Evolutionary conservation across 2,329 filamentous ascomycete genomes (phyloP).

Genomic region (Monilinia aucupariae): DNA sequence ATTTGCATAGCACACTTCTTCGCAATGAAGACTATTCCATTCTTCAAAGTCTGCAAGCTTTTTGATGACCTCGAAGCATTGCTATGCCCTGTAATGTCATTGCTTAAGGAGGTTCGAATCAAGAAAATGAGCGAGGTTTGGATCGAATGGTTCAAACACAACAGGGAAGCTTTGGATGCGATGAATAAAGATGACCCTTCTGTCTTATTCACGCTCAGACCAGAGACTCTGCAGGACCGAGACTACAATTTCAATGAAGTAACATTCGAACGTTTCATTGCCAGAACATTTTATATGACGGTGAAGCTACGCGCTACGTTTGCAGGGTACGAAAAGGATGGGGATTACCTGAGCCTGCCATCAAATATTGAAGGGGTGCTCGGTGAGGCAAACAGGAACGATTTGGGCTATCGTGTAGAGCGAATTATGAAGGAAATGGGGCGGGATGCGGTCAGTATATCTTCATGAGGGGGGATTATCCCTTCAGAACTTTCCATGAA

Average conservation of each 20-base stretch:
- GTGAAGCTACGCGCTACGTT: background rate
- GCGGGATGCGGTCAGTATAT: slow-evolving; percentile 5
- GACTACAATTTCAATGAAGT: slow-evolving; percentile 65
- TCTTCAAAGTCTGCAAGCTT: slow-evolving; percentile 67
- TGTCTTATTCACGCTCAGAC: background rate
- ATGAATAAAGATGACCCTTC: slow-evolving; percentile 10
- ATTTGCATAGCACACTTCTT: slow-evolving; percentile 9
- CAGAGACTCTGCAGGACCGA: slow-evolving; percentile 63
- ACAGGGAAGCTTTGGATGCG: slow-evolving; percentile 54
- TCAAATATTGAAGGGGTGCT: background rate
- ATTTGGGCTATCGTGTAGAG: slow-evolving; percentile 8
- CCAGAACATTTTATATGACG: slow-evolving; percentile 36
- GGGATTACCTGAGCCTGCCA: background rate
- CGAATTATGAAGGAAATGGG: slow-evolving; percentile 23
- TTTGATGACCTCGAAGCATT: slow-evolving; percentile 59
- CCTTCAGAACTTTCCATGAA: background rate
- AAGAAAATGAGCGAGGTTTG: slow-evolving; percentile 54
- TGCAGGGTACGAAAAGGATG: background rate
- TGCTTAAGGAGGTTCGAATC: slow-evolving; percentile 37
- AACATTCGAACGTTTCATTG: slow-evolving; percentile 61
- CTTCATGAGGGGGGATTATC: background rate
- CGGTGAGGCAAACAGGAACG: background rate
- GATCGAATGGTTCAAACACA: slow-evolving; percentile 61
- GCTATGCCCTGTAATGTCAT: slow-evolving; percentile 36
- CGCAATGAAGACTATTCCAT: slow-evolving; percentile 53